phyloP scores from a whole-genome alignment of 2,329 filamentous ascomycete species.

The Ascochyta lentis region DNA sequence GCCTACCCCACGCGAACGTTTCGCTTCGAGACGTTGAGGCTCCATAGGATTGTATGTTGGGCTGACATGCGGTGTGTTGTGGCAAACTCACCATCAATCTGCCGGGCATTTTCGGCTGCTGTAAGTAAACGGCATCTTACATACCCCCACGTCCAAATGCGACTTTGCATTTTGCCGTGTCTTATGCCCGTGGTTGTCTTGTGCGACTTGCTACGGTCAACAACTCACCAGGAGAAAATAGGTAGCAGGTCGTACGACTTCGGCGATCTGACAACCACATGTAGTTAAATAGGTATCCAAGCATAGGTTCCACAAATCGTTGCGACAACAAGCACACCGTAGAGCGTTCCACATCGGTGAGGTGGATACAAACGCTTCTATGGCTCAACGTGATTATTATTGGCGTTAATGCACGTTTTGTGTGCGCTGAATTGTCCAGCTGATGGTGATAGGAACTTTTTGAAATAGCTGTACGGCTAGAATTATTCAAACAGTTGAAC shows the following conservation, averaged over 20 bases:
- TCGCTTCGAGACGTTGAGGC: conserved; percentile 10
- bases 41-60: neutral
- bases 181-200: neutral
- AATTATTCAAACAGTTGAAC: no score
- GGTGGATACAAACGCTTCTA: neutral
- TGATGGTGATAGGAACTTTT: no score
- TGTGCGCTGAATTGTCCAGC: no score
- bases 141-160: conserved; percentile 1
- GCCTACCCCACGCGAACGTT: neutral
- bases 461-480: no score
- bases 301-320: conserved; percentile 1
- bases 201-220: neutral
- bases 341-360: neutral
- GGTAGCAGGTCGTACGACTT: conserved; percentile 4
- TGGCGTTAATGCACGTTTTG: neutral
- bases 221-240: neutral
- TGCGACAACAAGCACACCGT: neutral
- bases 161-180: neutral
- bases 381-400: neutral
- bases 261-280: neutral
- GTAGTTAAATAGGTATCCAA: neutral
- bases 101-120: neutral
- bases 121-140: neutral
- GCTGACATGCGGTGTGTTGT: neutral
- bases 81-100: conserved; percentile 5